Conservation (phyloP, 2,329 filamentous ascomycete species). For the Gliomastix tumulicola region DNA sequence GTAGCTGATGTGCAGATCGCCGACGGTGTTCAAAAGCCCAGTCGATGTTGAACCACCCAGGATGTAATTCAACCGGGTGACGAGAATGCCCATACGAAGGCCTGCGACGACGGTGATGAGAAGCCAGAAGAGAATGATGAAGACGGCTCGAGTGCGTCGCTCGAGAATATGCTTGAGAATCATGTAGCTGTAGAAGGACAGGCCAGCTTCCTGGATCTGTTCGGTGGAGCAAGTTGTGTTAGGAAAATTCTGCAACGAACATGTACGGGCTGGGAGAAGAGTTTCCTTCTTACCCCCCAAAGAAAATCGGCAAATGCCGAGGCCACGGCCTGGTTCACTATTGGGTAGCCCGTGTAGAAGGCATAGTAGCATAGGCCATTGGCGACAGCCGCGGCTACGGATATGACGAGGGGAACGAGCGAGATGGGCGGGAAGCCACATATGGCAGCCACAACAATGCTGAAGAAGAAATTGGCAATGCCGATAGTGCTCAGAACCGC, state of each 20-base stretch:
- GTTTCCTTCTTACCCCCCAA: constrained; percentile 29
- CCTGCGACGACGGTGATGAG: constrained; percentile 44
- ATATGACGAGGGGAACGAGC: constrained; percentile 29
- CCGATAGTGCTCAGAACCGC: constrained; percentile 36
- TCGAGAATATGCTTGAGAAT: constrained; percentile 44
- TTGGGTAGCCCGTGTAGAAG: constrained; percentile 22
- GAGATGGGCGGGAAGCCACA: constrained; percentile 28
- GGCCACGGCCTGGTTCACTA: constrained; percentile 19
- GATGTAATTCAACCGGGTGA: constrained; percentile 15
- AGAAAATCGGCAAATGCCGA: constrained; percentile 28
- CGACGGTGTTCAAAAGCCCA: constrained; percentile 21
- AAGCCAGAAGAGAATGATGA: constrained; percentile 47
- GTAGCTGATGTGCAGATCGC: constrained; percentile 32
- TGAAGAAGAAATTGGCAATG: constrained; percentile 28
- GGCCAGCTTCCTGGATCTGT: constrained; percentile 34
- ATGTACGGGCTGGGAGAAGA: too few species aligned
- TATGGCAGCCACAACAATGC: constrained; percentile 28
- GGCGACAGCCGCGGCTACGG: constrained; percentile 27
- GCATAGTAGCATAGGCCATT: constrained; percentile 36
- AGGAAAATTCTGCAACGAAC: too few species aligned
- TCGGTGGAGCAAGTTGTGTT: not conserved
- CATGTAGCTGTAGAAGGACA: constrained; percentile 43
- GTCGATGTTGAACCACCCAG: constrained; percentile 3
- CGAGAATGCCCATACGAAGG: constrained; percentile 34
- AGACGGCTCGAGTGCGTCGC: constrained; percentile 30